A percentile compares a stretch with the other conserved stretches of the same genome.
Conservation (phyloP, 2,329 filamentous ascomycete genomes). For the Penicillium sp. region DNA sequence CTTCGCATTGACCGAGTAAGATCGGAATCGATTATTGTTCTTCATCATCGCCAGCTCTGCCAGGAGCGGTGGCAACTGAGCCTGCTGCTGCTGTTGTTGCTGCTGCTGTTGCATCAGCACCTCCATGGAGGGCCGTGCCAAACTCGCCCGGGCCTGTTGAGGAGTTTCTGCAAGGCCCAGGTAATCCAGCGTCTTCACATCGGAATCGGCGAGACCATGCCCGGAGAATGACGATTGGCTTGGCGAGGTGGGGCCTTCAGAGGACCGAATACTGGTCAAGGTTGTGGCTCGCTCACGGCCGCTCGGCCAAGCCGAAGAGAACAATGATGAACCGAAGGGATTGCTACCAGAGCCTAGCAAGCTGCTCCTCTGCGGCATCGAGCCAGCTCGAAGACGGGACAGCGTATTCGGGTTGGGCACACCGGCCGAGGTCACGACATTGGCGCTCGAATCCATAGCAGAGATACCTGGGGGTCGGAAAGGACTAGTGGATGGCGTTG, state of each 20-base stretch:
- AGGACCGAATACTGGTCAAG: slow-evolving; percentile 80
- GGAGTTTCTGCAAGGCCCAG: slow-evolving; percentile 91
- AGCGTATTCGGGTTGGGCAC: slow-evolving; percentile 65
- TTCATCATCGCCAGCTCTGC: slow-evolving; percentile 70
- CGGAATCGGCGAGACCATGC: slow-evolving; percentile 77
- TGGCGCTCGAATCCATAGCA: slow-evolving; percentile 38
- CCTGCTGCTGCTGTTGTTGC: slow-evolving; percentile 43
- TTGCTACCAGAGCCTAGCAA: slow-evolving; percentile 52
- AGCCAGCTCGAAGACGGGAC: slow-evolving; percentile 82
- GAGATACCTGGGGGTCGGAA: slow-evolving; percentile 61
- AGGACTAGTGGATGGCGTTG: slow-evolving; percentile 79
- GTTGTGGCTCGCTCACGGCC: slow-evolving; percentile 81
- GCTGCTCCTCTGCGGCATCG: slow-evolving; percentile 82
- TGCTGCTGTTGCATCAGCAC: slow-evolving; percentile 47
- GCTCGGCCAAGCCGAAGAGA: slow-evolving; percentile 77
- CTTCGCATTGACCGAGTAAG: slow-evolving; percentile 97
- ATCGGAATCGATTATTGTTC: slow-evolving; percentile 83
- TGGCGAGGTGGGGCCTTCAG: slow-evolving; percentile 81
- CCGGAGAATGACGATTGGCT: slow-evolving; percentile 79
- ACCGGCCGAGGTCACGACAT: slow-evolving; percentile 41
- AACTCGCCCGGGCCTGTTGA: slow-evolving; percentile 67
- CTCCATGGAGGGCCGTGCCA: slow-evolving; percentile 58
- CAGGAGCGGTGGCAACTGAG: slow-evolving; percentile 57
- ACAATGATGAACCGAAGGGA: slow-evolving; percentile 85
- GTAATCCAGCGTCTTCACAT: slow-evolving; percentile 92